Conservation (phyloP, 345 rosid species). For the Conringia planisiliqua region DNA sequence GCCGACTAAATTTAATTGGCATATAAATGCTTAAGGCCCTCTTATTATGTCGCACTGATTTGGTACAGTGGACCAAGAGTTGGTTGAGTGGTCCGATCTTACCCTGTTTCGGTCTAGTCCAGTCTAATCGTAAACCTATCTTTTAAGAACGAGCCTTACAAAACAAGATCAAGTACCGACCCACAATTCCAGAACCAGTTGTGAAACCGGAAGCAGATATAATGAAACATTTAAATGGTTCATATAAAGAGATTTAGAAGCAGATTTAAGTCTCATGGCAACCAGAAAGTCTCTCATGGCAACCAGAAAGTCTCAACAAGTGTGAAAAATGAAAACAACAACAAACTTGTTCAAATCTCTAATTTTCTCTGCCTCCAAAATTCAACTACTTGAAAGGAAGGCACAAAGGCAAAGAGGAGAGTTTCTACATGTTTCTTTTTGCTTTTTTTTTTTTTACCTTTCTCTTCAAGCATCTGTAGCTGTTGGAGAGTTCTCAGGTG, state of each 20-base stretch:
- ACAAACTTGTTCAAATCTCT: constrained; percentile 18
- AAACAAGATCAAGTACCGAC: not conserved
- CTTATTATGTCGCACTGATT: not conserved
- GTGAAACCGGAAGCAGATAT: not conserved
- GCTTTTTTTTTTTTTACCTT: constrained; percentile 6
- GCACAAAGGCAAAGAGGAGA: not conserved
- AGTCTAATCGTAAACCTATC: not conserved
- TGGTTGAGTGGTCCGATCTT: no score
- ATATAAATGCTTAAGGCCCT: not conserved
- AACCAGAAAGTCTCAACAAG: constrained; percentile 6
- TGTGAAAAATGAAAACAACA: constrained; percentile 1
- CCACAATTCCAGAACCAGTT: not conserved
- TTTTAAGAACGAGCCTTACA: not conserved
- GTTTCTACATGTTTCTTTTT: not conserved
- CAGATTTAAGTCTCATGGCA: constrained; percentile 1
- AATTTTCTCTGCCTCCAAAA: constrained; percentile 24
- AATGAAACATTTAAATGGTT: not conserved
- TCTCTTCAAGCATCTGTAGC: constrained; percentile 44
- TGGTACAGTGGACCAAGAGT: not conserved
- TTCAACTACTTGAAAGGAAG: constrained; percentile 8
- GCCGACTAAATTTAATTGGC: not conserved
- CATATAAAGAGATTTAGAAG: not conserved
- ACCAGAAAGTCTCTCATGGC: not conserved
- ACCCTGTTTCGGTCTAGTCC: not conserved
- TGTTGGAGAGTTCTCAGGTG: constrained; percentile 84